Percentiles rank a stretch among this genome's conserved stretches.
These are phyloP conservation scores for Botrytis tulipae DNA, from an alignment of 2,329 filamentous ascomycete species.

Conservation along the genomic window DNA sequence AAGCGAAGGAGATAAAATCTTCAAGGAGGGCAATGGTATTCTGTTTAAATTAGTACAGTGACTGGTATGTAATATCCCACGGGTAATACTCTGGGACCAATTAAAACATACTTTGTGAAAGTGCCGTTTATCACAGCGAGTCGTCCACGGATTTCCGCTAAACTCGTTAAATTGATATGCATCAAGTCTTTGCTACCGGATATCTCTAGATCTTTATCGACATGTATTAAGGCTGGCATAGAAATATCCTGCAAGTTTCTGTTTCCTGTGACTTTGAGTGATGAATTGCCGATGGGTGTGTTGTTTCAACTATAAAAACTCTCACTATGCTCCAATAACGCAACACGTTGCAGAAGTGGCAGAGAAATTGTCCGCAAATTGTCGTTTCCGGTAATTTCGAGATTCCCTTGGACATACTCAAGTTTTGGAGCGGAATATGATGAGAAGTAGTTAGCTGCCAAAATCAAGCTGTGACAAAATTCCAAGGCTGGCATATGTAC, in stretches of 20 bases:
- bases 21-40: neutral
- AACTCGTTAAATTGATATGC: neutral
- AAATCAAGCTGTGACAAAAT: fast-evolving
- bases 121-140: neutral
- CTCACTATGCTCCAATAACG: neutral
- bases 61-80: neutral
- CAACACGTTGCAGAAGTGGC: neutral
- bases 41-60: neutral
- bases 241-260: neutral
- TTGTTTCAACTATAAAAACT: neutral
- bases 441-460: neutral
- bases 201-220: neutral
- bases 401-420: neutral
- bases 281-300: neutral
- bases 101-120: neutral
- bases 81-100: neutral
- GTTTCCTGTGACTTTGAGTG: neutral
- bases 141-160: neutral
- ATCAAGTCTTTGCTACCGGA: neutral
- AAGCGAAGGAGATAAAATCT: neutral
- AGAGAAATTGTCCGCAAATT: neutral
- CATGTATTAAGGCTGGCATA: neutral
- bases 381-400: neutral
- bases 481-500: neutral
- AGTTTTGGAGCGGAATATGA: neutral